Percentiles rank a stretch among this genome's conserved stretches.
Conservation (phyloP, 305 asterid genomes). For the Fraxinus latifolia region DNA sequence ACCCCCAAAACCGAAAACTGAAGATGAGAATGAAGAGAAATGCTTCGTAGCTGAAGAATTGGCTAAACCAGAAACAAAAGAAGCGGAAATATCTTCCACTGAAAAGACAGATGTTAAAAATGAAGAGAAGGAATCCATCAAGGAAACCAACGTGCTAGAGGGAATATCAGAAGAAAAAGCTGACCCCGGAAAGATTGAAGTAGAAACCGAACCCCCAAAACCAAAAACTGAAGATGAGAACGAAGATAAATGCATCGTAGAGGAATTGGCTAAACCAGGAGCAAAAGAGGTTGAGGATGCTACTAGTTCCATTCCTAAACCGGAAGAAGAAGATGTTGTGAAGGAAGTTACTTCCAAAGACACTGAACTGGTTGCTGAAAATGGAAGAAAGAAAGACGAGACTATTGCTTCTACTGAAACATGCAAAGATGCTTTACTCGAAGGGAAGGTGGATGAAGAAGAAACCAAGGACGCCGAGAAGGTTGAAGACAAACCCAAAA, state of each 20-base stretch:
- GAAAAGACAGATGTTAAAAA: conserved; percentile 14
- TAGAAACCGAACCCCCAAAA: conserved; percentile 18
- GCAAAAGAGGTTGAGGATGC: conserved; percentile 21
- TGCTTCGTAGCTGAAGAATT: conserved; percentile 29
- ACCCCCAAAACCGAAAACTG: conserved; percentile 17
- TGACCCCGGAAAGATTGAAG: conserved; percentile 14
- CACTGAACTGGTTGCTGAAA: conserved; percentile 26
- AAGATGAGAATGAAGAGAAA: conserved; percentile 28
- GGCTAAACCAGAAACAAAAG: conserved; percentile 6
- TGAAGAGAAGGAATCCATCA: conserved; percentile 21
- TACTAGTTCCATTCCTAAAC: background rate
- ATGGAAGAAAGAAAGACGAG: conserved; percentile 21
- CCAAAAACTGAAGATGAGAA: conserved; percentile 11
- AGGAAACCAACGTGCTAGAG: background rate
- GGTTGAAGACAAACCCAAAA: conserved; percentile 25
- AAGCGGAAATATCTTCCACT: background rate
- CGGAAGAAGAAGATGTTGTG: conserved; percentile 21
- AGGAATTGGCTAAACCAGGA: conserved; percentile 29
- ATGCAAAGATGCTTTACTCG: conserved; percentile 21
- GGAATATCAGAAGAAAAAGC: conserved; percentile 11
- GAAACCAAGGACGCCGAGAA: conserved; percentile 21
- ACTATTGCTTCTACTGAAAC: background rate
- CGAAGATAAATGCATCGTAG: conserved; percentile 30
- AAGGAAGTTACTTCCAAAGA: conserved; percentile 35
- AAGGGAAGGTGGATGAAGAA: conserved; percentile 26